Conservation (phyloP, 31 red algal species). For the Pterothamnion heteromorphum region DNA sequence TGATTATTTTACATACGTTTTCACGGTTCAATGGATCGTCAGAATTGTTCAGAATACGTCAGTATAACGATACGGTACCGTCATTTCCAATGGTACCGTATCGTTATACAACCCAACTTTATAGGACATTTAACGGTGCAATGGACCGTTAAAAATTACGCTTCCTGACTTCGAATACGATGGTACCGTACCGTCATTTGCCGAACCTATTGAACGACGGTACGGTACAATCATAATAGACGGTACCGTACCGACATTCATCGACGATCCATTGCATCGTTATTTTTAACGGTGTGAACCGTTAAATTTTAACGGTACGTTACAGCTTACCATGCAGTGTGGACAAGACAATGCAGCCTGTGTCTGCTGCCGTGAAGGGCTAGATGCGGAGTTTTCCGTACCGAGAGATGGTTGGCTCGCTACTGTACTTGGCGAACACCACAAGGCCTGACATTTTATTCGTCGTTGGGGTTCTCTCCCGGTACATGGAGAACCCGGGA, state of each 20-base stretch:
- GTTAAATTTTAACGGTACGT: slow-evolving; percentile 1
- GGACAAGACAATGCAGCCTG: too few species aligned
- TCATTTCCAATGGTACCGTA: background rate
- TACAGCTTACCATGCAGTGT: background rate
- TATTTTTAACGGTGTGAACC: background rate
- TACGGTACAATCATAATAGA: background rate
- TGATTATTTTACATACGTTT: too few species aligned
- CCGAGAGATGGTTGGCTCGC: slow-evolving; percentile 1
- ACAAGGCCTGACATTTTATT: slow-evolving; percentile 41
- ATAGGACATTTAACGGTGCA: background rate
- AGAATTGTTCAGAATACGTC: background rate
- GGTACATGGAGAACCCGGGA: slow-evolving; percentile 10
- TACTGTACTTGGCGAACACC: slow-evolving; percentile 49
- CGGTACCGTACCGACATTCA: background rate
- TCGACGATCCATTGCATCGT: too few species aligned
- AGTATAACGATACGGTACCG: background rate
- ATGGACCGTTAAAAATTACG: background rate
- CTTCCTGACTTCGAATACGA: background rate
- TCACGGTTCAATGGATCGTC: too few species aligned
- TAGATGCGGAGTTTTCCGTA: too few species aligned
- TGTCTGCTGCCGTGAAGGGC: too few species aligned
- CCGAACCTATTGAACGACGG: background rate
- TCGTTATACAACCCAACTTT: background rate
- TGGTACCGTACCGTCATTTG: background rate
- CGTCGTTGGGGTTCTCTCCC: background rate